Evolutionary conservation across 768 basidiomycete genomes (phyloP).

Genomic region (Ramaria sp.): DNA sequence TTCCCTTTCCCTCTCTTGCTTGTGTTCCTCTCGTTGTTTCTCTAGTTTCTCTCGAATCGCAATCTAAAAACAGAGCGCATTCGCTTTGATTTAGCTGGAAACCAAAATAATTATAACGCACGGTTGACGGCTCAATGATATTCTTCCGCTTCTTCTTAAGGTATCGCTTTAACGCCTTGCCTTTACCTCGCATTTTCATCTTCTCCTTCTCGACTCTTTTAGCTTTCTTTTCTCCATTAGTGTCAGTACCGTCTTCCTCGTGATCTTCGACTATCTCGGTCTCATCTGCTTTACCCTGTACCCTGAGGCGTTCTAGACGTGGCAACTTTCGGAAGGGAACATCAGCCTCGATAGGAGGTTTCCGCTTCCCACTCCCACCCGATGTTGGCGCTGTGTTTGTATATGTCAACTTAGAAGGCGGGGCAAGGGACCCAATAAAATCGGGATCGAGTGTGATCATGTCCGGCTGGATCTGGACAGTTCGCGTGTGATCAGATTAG

Average conservation of each 20-base stretch:
- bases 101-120: slow-evolving; percentile 22
- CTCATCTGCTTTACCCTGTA: slow-evolving; percentile 64
- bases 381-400: slow-evolving; percentile 17
- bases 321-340: slow-evolving; percentile 63
- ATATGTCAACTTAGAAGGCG: slow-evolving; percentile 48
- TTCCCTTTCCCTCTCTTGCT: slow-evolving; percentile 14
- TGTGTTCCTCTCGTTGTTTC: slow-evolving; percentile 39
- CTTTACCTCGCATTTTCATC: slow-evolving; percentile 79
- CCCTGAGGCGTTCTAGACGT: slow-evolving; percentile 65
- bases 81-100: slow-evolving; percentile 13
- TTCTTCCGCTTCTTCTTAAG: slow-evolving; percentile 91
- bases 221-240: slow-evolving; percentile 24
- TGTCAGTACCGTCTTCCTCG: slow-evolving; percentile 23
- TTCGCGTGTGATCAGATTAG: neutral
- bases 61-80: slow-evolving; percentile 29
- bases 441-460: slow-evolving; percentile 80
- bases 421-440: slow-evolving; percentile 59
- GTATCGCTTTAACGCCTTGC: slow-evolving; percentile 78
- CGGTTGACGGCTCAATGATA: slow-evolving; percentile 75
- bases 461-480: slow-evolving; percentile 71
- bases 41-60: slow-evolving; percentile 59
- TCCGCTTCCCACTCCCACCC: slow-evolving; percentile 22
- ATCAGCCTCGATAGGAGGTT: slow-evolving; percentile 14
- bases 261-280: slow-evolving; percentile 34
- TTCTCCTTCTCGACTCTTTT: slow-evolving; percentile 38